A percentile compares a stretch with the other conserved stretches of the same genome.
Conservation (phyloP, 2,329 filamentous ascomycete genomes). For the Ophiostoma angusticollis region DNA sequence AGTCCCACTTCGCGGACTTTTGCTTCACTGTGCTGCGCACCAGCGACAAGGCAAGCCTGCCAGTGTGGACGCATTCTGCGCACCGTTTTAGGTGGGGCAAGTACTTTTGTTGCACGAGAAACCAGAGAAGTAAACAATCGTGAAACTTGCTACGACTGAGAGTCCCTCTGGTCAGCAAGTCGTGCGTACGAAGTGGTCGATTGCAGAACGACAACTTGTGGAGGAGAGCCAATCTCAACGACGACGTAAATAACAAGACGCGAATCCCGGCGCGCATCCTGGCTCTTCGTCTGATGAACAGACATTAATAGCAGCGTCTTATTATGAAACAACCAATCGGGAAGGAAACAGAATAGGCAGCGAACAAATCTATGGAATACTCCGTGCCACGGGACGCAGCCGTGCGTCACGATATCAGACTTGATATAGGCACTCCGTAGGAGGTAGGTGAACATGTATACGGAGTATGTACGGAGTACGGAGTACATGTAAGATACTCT, state of each 20-base stretch:
- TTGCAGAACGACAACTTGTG: not conserved
- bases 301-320: no score
- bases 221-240: not conserved
- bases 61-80: not conserved
- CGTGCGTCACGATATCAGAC: no score
- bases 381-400: not conserved
- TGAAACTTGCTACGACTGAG: slow-evolving; percentile 1
- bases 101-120: slow-evolving; percentile 6
- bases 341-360: slow-evolving; percentile 6
- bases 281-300: no score
- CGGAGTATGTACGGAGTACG: no score
- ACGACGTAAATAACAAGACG: slow-evolving; percentile 2
- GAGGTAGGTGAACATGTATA: no score
- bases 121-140: slow-evolving; percentile 4
- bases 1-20: no score
- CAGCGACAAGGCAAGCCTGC: not conserved
- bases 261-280: slow-evolving; percentile 8
- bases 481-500: no score
- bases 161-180: not conserved
- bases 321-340: not conserved
- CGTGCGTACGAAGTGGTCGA: not conserved
- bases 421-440: no score
- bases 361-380: not conserved
- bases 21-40: not conserved
- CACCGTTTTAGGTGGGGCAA: slow-evolving; percentile 1